Base-by-base conservation (phyloP, 108 stramenopile genomes). In the Cyclostephanos invisitatus region DNA sequence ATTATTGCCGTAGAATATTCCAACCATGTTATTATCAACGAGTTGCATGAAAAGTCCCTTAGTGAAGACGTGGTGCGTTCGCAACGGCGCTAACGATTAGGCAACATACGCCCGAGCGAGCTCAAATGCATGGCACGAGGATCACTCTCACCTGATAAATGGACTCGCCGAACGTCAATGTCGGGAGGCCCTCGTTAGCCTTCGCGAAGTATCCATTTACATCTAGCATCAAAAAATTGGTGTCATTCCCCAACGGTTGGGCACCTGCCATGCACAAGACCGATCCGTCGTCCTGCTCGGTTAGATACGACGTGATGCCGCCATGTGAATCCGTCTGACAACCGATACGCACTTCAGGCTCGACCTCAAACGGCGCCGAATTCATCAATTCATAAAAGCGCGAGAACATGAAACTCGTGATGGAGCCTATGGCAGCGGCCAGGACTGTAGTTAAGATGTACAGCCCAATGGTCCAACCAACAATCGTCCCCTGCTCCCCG, bases 31-130 rank as follows among this genome's bases (percentile, higher is more conserved):
- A 6, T 47, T 18, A 0, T 63, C 60, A 28, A 77, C 58, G 1
- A 81, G 67, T 58, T 84, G 74, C 59, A 68, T 64, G 55, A 84
- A 84, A 37, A 84, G 64, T 17, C 83, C 78, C 24, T 80, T 24
- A 32, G 70, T 63, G 18, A 59, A 24, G 15, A 5, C 8, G 22
- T 5, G 8, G 24, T 59, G 24, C 10, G 20, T n/a, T 50, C 49
- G 20, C 3, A 2, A 50, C 17, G 18, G 20, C 17, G 49, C 17
- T 4, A 20, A 50, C 20, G 7, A 7, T n/a, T 9, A 59, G 18
- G 4, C 3, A 35, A 35, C 15, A 74, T 37, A 46, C 67, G 70
- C 46, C 70, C 80, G 0, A 67, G 64, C 10, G 69, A 35, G 21
- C 42, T 47, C 35, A 81, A 46, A 1, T 49, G 12, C 22, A 22